A percentile compares a stretch with the other conserved stretches of the same genome.
phyloP scores from a whole-genome alignment of 23 red algal genomes.

The Porphyridium purpureum region DNA sequence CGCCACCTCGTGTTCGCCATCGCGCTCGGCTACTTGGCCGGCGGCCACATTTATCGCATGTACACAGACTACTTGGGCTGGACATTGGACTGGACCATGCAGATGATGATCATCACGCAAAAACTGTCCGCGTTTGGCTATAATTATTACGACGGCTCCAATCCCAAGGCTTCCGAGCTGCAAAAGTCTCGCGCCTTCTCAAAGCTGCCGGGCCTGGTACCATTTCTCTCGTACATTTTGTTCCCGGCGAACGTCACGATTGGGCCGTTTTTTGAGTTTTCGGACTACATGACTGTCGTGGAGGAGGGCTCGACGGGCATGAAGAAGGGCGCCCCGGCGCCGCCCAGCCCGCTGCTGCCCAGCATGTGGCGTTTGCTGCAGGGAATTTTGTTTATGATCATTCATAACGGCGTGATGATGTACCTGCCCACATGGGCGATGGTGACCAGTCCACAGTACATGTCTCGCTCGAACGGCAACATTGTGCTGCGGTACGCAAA shows the following conservation, averaged over 20 bases:
- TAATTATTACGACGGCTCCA: constrained; percentile 46
- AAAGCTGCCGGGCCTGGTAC: constrained; percentile 37
- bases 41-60: constrained; percentile 72
- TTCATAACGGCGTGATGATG: constrained; percentile 21
- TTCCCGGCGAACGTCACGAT: constrained; percentile 82
- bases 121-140: constrained; percentile 74
- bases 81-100: constrained; percentile 82
- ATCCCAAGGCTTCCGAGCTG: constrained; percentile 8
- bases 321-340: not conserved
- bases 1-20: constrained; percentile 23
- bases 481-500: constrained; percentile 32
- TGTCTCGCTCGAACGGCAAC: constrained; percentile 13
- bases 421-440: constrained; percentile 24
- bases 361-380: constrained; percentile 31
- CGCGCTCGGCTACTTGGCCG: constrained; percentile 38
- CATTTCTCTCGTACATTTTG: constrained; percentile 73
- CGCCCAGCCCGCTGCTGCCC: constrained; percentile 19
- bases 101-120: constrained; percentile 92
- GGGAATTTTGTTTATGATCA: constrained; percentile 47
- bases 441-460: not conserved
- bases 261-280: constrained; percentile 75
- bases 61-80: constrained; percentile 77
- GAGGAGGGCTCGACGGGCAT: constrained; percentile 1
- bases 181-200: constrained; percentile 27
- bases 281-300: constrained; percentile 55